These are phyloP conservation scores for Ascochyta pisi DNA, from an alignment of 2,329 filamentous ascomycete genomes.

Conservation along the genomic window DNA sequence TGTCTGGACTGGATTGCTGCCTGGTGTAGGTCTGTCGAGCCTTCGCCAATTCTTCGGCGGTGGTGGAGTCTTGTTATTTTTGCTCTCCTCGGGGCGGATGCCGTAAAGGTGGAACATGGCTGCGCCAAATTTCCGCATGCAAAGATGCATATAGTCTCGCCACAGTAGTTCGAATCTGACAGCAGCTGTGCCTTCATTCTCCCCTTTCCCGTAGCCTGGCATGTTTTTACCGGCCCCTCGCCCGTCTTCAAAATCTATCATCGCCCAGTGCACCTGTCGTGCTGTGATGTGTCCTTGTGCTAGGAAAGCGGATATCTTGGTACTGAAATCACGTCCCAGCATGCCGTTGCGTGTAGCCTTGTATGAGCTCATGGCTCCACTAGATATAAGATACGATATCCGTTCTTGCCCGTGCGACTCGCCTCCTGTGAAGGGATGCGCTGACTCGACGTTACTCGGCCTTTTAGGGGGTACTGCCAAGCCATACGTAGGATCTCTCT, in stretches of 20 bases:
- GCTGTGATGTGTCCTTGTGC: slow-evolving; percentile 76
- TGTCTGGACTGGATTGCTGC: slow-evolving; percentile 54
- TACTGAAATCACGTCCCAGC: slow-evolving; percentile 73
- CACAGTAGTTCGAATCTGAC: slow-evolving; percentile 76
- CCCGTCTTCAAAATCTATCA: slow-evolving; percentile 74
- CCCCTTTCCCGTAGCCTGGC: slow-evolving; percentile 69
- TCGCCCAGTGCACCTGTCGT: slow-evolving; percentile 73
- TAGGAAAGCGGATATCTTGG: slow-evolving; percentile 77
- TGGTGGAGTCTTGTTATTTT: slow-evolving; percentile 45
- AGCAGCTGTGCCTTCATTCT: slow-evolving; percentile 73
- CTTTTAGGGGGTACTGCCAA: slow-evolving; percentile 60
- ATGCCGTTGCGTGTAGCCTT: slow-evolving; percentile 76
- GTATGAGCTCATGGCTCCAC: slow-evolving; percentile 68
- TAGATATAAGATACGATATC: slow-evolving; percentile 65
- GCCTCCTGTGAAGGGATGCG: slow-evolving; percentile 73
- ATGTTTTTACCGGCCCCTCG: slow-evolving; percentile 35
- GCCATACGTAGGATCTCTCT: slow-evolving; percentile 51
- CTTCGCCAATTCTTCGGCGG: slow-evolving; percentile 47
- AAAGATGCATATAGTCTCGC: slow-evolving; percentile 83
- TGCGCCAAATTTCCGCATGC: slow-evolving; percentile 71
- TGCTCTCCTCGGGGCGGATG: slow-evolving; percentile 59
- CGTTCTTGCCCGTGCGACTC: slow-evolving; percentile 67
- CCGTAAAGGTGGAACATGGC: slow-evolving; percentile 71
- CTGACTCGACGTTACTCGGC: slow-evolving; percentile 63
- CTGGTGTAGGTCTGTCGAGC: slow-evolving; percentile 39